Percentiles rank a stretch among this genome's conserved stretches.
These are phyloP conservation scores for Globisporangium abappressorium DNA, from an alignment of 352 stramenopile genomes.

Conservation along the genomic window DNA sequence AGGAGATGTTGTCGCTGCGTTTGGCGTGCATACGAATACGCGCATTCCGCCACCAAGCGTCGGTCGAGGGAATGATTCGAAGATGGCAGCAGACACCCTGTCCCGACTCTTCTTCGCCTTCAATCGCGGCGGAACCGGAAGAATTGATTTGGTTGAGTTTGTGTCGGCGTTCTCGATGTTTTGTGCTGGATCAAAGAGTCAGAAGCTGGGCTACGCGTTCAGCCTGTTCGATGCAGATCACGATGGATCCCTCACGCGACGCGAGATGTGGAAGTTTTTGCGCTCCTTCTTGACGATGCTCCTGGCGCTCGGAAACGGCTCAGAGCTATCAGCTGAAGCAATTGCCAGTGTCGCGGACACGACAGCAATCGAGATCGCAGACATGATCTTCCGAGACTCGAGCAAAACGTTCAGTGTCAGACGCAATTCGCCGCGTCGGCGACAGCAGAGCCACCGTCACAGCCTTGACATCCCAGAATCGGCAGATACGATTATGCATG, in stretches of 20 bases:
- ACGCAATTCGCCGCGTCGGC: constrained; percentile 25
- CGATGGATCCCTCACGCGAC: constrained; percentile 86
- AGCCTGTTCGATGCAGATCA: constrained; percentile 90
- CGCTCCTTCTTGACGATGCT: constrained; percentile 94
- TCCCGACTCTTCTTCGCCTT: constrained; percentile 85
- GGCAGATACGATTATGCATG: constrained; percentile 34
- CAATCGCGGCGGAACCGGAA: constrained; percentile 78
- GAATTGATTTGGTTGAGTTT: constrained; percentile 89
- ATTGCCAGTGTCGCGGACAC: constrained; percentile 80
- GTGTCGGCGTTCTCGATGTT: constrained; percentile 93
- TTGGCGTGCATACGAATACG: constrained; percentile 58
- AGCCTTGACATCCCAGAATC: constrained; percentile 62
- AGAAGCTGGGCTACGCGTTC: constrained; percentile 92
- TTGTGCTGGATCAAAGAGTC: constrained; percentile 93
- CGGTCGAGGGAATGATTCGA: constrained; percentile 59
- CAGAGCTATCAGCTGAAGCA: constrained; percentile 74
- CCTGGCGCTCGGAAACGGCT: constrained; percentile 90
- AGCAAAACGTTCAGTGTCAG: constrained; percentile 74
- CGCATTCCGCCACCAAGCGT: constrained; percentile 59
- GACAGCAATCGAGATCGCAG: constrained; percentile 77
- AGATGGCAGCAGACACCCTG: constrained; percentile 75
- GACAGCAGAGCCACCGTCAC: constrained; percentile 35
- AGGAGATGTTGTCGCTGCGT: constrained; percentile 50
- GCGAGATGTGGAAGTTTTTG: constrained; percentile 92
- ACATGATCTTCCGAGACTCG: constrained; percentile 81